Evolutionary conservation across 2,329 filamentous ascomycete species (phyloP).

Genomic region (Zymoseptoria ardabiliae): DNA sequence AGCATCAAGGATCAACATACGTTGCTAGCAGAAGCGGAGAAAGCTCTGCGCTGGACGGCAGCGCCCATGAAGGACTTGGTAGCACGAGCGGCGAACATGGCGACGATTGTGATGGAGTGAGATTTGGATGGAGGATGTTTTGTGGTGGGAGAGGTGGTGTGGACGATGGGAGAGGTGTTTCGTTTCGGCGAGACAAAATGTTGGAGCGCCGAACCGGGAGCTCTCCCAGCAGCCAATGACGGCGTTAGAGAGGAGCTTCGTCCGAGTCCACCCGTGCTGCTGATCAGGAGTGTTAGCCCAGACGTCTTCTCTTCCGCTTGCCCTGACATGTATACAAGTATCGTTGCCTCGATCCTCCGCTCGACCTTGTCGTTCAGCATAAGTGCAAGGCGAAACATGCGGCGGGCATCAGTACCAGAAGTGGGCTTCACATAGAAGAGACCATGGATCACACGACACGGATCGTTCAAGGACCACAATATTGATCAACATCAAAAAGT

Average conservation of each 20-base stretch:
- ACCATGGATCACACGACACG: background rate
- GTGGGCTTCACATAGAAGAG: background rate
- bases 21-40: conserved; percentile 46
- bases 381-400: too few species aligned
- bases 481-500: background rate
- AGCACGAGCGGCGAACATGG: conserved; percentile 62
- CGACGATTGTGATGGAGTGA: conserved; percentile 28
- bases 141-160: background rate
- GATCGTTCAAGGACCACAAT: background rate
- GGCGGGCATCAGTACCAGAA: background rate
- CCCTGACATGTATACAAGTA: background rate
- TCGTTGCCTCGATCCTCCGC: background rate
- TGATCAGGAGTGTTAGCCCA: background rate
- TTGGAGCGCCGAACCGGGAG: background rate
- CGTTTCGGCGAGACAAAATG: background rate
- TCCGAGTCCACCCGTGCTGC: background rate
- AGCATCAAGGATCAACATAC: conserved; percentile 30
- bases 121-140: background rate
- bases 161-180: background rate
- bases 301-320: background rate
- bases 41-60: conserved; percentile 43
- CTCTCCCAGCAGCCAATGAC: background rate
- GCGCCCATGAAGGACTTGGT: conserved; percentile 38
- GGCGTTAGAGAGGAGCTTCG: background rate
- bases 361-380: background rate